phyloP scores from a whole-genome alignment of 306 rosid genomes.

The Vigna trinervia region DNA sequence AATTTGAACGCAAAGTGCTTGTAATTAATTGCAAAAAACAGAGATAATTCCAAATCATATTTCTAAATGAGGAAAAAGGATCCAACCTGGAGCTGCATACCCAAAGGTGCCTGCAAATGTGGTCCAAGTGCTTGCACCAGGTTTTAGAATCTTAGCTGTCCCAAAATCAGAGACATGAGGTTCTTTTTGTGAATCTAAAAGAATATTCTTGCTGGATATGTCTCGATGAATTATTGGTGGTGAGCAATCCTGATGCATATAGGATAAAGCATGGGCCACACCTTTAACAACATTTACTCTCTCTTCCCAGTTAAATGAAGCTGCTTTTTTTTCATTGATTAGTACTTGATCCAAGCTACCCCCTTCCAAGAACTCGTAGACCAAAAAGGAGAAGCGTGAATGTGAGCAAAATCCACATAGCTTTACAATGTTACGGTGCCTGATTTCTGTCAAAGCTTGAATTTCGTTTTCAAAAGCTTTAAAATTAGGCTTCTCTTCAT shows the following conservation, averaged over 20 bases:
- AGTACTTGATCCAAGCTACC: conserved; percentile 39
- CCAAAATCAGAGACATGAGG: conserved; percentile 35
- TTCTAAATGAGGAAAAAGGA: neutral
- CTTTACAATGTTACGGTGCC: conserved; percentile 40
- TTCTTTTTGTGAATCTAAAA: conserved; percentile 37
- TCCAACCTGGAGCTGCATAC: conserved; percentile 44
- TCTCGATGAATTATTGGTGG: conserved; percentile 44
- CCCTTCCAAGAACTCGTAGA: conserved; percentile 36
- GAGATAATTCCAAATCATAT: too few relatives aligned
- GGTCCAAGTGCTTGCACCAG: conserved; percentile 34
- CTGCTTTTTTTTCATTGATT: neutral
- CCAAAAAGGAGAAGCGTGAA: conserved; percentile 44
- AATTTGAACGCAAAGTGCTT: neutral
- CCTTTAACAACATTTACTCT: conserved; percentile 41
- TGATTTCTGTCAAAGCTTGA: conserved; percentile 38
- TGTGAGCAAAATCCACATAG: conserved; percentile 42
- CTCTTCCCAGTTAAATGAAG: conserved; percentile 38
- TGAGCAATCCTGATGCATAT: conserved; percentile 32
- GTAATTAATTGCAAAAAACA: neutral
- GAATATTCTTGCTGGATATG: conserved; percentile 46
- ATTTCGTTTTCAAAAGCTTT: conserved; percentile 41
- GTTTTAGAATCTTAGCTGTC: neutral
- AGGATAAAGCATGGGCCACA: conserved; percentile 41
- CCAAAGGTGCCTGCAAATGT: conserved; percentile 38
- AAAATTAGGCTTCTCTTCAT: conserved; percentile 11